A percentile compares a stretch with the other conserved stretches of the same genome.
Evolutionary conservation across 2,329 filamentous ascomycete genomes (phyloP).

Genomic region (Botrytis medusae): DNA sequence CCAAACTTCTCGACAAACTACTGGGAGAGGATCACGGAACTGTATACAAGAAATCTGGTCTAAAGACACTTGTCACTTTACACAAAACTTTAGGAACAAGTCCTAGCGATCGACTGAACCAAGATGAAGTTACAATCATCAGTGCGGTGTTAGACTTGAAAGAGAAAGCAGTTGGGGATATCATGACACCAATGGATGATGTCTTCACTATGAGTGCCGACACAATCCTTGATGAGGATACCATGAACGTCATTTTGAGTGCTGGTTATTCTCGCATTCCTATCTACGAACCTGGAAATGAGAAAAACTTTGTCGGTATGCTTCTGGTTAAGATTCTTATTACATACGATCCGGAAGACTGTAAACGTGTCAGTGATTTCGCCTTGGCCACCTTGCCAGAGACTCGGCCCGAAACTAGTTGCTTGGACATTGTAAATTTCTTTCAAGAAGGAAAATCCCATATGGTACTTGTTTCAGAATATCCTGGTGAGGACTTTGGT

Average conservation of each 20-base stretch:
- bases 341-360: constrained; percentile 92
- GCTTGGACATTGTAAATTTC: constrained; percentile 97
- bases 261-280: constrained; percentile 96
- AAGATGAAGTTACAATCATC: constrained; percentile 98
- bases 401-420: constrained; percentile 92
- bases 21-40: constrained; percentile 95
- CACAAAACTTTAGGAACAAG: constrained; percentile 88
- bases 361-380: constrained; percentile 83
- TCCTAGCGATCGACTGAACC: constrained; percentile 81
- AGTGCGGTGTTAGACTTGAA: constrained; percentile 95
- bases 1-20: constrained; percentile 89
- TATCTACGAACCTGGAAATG: constrained; percentile 82
- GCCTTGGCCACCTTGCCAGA: constrained; percentile 91
- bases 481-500: constrained; percentile 84
- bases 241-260: constrained; percentile 90
- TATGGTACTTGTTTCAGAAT: constrained; percentile 93
- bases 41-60: constrained; percentile 94
- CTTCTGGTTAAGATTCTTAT: constrained; percentile 97
- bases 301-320: constrained; percentile 93
- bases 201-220: constrained; percentile 97
- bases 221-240: constrained; percentile 85
- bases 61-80: constrained; percentile 93
- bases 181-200: constrained; percentile 98
- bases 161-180: constrained; percentile 88
- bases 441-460: constrained; percentile 99